These are phyloP conservation scores for Vaccinium macrocarpon DNA, from an alignment of 148 eudicot genomes.

Conservation along the genomic window DNA sequence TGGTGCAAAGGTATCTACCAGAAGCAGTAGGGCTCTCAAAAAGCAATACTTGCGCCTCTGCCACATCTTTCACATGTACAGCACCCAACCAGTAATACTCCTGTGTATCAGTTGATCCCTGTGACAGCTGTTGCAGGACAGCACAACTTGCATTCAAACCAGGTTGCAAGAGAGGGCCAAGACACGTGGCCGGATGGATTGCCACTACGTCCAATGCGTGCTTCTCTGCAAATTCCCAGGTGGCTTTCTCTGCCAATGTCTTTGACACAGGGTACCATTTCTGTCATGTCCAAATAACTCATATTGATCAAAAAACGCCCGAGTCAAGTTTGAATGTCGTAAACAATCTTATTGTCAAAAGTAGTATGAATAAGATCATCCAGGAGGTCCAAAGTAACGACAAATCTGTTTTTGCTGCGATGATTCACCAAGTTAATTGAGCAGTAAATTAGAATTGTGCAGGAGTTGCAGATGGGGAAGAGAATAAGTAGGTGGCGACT, in stretches of 20 bases:
- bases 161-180: constrained; percentile 77
- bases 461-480: constrained; percentile 7
- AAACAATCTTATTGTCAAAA: neutral
- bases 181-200: constrained; percentile 79
- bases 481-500: neutral
- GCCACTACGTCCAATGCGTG: constrained; percentile 63
- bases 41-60: constrained; percentile 65
- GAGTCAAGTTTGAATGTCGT: neutral
- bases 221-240: constrained; percentile 72
- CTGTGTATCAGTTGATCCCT: constrained; percentile 83
- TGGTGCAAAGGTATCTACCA: constrained; percentile 87
- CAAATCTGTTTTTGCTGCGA: neutral
- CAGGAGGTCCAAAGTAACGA: neutral
- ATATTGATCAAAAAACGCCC: neutral
- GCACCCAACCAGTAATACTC: constrained; percentile 89
- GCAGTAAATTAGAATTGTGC: neutral
- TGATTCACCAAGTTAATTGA: neutral
- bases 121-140: constrained; percentile 65
- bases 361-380: neutral
- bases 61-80: constrained; percentile 90
- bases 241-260: constrained; percentile 81
- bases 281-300: constrained; percentile 29
- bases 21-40: constrained; percentile 69
- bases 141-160: constrained; percentile 82
- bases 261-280: constrained; percentile 93